Base-by-base conservation (phyloP, 192 early-diverging fungal species). In the Backusella circina region DNA sequence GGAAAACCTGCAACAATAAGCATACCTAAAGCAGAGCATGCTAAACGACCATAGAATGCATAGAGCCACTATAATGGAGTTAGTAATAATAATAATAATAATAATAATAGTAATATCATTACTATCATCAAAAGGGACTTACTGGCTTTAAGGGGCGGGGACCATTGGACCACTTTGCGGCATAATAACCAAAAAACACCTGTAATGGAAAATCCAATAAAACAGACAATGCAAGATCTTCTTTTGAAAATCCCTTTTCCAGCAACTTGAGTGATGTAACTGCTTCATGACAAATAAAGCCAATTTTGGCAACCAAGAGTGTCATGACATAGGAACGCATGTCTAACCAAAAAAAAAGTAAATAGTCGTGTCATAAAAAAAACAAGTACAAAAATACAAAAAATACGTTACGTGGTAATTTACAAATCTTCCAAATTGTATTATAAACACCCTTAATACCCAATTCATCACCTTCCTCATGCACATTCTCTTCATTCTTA, bases 141-240 rank as follows among this genome's bases (percentile, higher is more conserved):
- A 93, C 92, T 44, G 97, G 96, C 31, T 85, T 90, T 74, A 98
- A 82, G 5, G 97, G 96, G 51, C 91, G 86, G 8, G 83, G 79
- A 5, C 98, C 98, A 74, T 85, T 90, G 66, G 94, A 96, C 98
- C 97, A 99, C 69, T 93, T 93, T 16, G 96, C 98, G 0, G 97
- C 97, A 82, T 96, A 97, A 82, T 98, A 98, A 15, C 98, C 98
- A 87, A 99, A 96, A 72, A 98, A 84, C 50, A 99, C 91, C 82
- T 99, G 96, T 67, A 97, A 88, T 1, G 98, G 98, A 67, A 99
- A 99, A 79, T 99, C 98, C 21, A 98, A 91, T 76, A 99, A 82
- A 7, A 96, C 95, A 0, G 95, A 89, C 47, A 97, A 80, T 1
- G 97, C 96, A 83, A 99, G 84, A 74, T 98, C 96, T 82, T 99